phyloP scores from a whole-genome alignment of 768 basidiomycete genomes.

The Kondoa subrosea region DNA sequence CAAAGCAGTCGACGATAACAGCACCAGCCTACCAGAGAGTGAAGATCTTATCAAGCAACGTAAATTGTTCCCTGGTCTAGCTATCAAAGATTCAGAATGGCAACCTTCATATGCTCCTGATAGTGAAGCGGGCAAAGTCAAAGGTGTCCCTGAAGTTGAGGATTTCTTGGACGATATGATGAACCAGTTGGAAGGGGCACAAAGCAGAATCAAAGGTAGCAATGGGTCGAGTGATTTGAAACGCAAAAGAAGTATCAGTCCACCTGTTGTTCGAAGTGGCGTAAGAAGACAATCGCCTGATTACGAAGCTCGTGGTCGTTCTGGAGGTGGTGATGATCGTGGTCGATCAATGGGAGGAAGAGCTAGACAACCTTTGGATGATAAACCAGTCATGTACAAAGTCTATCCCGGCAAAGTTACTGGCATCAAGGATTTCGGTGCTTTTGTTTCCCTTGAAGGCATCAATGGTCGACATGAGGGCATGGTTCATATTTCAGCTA shows the following conservation, averaged over 20 bases:
- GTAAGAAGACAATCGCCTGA: slow-evolving; percentile 15
- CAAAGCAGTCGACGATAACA: slow-evolving; percentile 30
- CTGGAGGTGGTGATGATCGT: slow-evolving; percentile 36
- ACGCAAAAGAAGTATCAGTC: slow-evolving; percentile 33
- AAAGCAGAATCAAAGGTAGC: slow-evolving; percentile 42
- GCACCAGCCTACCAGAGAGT: slow-evolving; percentile 42
- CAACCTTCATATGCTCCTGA: slow-evolving; percentile 36
- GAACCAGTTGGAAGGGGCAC: slow-evolving; percentile 50
- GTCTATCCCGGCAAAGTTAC: slow-evolving; percentile 78
- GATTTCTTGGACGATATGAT: slow-evolving; percentile 69
- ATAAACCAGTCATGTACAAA: slow-evolving; percentile 76
- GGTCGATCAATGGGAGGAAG: slow-evolving; percentile 29
- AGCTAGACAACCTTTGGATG: slow-evolving; percentile 42
- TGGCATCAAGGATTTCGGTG: slow-evolving; percentile 84
- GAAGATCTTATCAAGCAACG: slow-evolving; percentile 48
- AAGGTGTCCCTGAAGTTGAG: slow-evolving; percentile 14
- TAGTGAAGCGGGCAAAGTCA: slow-evolving; percentile 21
- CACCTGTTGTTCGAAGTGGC: slow-evolving; percentile 13
- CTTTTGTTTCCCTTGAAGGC: slow-evolving; percentile 80
- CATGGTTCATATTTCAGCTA: slow-evolving; percentile 92
- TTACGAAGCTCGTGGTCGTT: slow-evolving; percentile 15
- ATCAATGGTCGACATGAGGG: slow-evolving; percentile 73
- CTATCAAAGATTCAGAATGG: slow-evolving; percentile 58
- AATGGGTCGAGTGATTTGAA: slow-evolving; percentile 34
- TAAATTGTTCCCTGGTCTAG: slow-evolving; percentile 77